Base-by-base conservation (phyloP, 495 filamentous ascomycete genomes). In the Penicillium odoratum region DNA sequence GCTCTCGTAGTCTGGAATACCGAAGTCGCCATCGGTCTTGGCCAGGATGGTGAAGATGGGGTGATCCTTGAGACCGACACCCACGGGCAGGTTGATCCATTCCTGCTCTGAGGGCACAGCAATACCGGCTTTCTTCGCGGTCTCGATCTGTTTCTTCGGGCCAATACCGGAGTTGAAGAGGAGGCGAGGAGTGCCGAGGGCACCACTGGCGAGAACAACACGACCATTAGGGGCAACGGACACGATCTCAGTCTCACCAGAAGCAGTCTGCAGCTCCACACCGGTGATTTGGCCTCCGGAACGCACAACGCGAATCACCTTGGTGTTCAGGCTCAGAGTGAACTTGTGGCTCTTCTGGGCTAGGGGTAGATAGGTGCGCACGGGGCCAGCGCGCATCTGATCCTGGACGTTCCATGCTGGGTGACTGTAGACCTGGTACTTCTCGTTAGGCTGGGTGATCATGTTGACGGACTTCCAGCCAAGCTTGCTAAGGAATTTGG, bases 41-140 rank as follows among this genome's bases (percentile, higher is more conserved):
- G 67, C 60, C 51, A 86, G 79, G 16, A 84, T 77, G 64, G 88
- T 82, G 59, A 89, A 91, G 69, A 89, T 88, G 56, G 84, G 77
- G 69, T 93, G 88, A 66, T 92, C 89, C 57, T 85, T 82, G 43
- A 91, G 68, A 65, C 89, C 90, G 64, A 87, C 79, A 26, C 89
- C 89, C 18, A 93, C 88, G 21, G 89, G 89, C 15, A 89, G 76
- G 59, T 84, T 75, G 65, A 93, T 88, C 88, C 88, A 91, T 16
- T 83, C 63, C 1, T 68, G 61, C 76, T 86, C 78, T n/a, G 69
- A 74, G 7, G 81, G 68, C 18, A 85, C 82, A 51, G 83, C 78
- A 1, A 74, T 65, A 26, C 73, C 70, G 3, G 79, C 81, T 51
- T 68, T 66, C 58, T 81, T 75, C 34, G 87, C 82, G 8, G 83